These are phyloP conservation scores for Rhizopus stolonifer DNA, from an alignment of 371 early-diverging fungal genomes.

Conservation along the genomic window DNA sequence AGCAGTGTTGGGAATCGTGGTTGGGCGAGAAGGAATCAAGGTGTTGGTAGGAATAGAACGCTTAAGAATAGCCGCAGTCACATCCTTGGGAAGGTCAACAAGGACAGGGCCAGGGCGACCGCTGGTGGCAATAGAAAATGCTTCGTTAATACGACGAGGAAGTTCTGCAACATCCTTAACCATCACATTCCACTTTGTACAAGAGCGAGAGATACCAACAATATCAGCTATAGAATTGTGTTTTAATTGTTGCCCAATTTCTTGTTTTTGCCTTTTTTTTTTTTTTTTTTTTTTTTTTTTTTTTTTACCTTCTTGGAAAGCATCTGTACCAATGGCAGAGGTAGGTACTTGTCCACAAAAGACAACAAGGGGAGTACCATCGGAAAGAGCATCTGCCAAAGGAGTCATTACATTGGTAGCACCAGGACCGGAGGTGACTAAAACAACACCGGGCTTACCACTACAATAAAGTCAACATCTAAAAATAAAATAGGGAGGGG, in stretches of 20 bases:
- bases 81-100: constrained; percentile 96
- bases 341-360: constrained; percentile 95
- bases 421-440: constrained; percentile 98
- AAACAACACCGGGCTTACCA: constrained; percentile 92
- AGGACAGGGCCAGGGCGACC: constrained; percentile 98
- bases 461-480: constrained; percentile 26
- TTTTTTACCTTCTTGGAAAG: constrained; percentile 84
- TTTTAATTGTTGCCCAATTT: background rate
- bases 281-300: constrained; percentile 6
- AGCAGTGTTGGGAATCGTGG: constrained; percentile 51
- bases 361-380: constrained; percentile 94
- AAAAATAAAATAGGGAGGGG: background rate
- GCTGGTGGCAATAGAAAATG: constrained; percentile 92
- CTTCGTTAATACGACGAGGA: constrained; percentile 95
- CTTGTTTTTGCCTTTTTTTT: background rate
- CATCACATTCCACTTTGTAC: constrained; percentile 98
- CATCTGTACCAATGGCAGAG: constrained; percentile 91
- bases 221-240: constrained; percentile 69
- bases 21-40: constrained; percentile 64
- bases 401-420: constrained; percentile 97
- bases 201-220: constrained; percentile 92
- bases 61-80: constrained; percentile 87
- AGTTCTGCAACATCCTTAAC: constrained; percentile 94
- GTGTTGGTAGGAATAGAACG: constrained; percentile 78
- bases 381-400: constrained; percentile 94